Evolutionary conservation across 805 yeast species (phyloP), one percentile per base, ranked within the genome.

Genomic region (Ogataea ganodermae): DNA sequence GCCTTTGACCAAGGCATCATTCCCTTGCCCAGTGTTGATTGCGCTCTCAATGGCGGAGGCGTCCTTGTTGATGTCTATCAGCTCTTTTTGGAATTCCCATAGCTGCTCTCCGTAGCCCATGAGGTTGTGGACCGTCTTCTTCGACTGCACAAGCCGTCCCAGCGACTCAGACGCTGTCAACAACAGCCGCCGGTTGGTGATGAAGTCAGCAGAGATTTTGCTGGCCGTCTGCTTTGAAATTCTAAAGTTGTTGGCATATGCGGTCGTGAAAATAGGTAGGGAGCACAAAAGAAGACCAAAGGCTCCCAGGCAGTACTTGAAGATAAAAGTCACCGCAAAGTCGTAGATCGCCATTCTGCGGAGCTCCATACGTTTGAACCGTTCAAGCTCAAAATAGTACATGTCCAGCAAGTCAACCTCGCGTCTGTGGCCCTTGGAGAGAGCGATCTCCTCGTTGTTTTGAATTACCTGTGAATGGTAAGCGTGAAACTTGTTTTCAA

Each of bases 221-320:
- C 61, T 48, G 27, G 63, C 47, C 26, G 49, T 51, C 28, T 51
- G 50, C 38, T 73, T 67, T 44, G 79, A 77, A 43, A 81, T 73
- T 50, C 75, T 72, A 60, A 82, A 78, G 30, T 57, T 51, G 20
- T 53, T 45, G 4, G 57, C 47, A 40, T 65, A 62, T 4, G 66
- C 69, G 2, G 65, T 55, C 4, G 64, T 59, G 62, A 91, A 91
- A 2, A 90, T 86, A 5, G 98, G 97, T 3, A 91, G 81, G 2
- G 96, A 83, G 67, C 97, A 91, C 40, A 91, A 73, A 1, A 84
- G 79, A 50, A 91, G 75, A 9, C 98, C 98, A 26, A 94, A 89
- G 2, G 97, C 98, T 52, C 98, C 98, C 91, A 97, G 86, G 41
- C 89, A 80, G 67, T 91, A 91, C 69, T 91, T 91, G 51, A 91